Evolutionary conservation across 2,329 filamentous ascomycete genomes (phyloP).

Genomic region (Rugonectria rugulosa): DNA sequence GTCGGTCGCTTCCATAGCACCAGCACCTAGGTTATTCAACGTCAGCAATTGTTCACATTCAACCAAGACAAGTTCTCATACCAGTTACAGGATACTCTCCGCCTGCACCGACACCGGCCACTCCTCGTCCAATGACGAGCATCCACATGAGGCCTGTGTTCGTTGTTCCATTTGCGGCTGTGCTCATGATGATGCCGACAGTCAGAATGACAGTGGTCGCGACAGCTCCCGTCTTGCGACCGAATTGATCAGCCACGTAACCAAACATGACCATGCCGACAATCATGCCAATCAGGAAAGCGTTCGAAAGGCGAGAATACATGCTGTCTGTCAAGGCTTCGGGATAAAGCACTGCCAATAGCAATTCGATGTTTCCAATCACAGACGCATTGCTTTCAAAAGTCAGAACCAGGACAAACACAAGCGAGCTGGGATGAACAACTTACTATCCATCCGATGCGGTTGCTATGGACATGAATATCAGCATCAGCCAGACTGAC

Average conservation of each 20-base stretch:
- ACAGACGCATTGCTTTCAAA: constrained; percentile 49
- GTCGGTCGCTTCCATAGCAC: constrained; percentile 60
- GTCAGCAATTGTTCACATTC: neutral
- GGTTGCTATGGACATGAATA: no score
- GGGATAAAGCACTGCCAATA: constrained; percentile 51
- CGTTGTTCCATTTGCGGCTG: constrained; percentile 51
- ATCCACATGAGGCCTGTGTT: constrained; percentile 57
- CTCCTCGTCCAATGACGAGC: constrained; percentile 52
- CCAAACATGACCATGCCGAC: constrained; percentile 64
- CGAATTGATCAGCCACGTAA: constrained; percentile 56
- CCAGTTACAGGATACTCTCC: constrained; percentile 60
- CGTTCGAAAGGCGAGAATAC: constrained; percentile 60
- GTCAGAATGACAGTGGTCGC: constrained; percentile 55
- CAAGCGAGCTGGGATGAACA: no score
- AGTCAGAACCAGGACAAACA: no score
- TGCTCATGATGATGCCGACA: constrained; percentile 55
- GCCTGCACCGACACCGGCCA: constrained; percentile 53
- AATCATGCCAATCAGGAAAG: constrained; percentile 63
- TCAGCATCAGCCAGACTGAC: no score
- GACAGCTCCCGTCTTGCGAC: constrained; percentile 56
- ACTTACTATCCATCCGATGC: no score
- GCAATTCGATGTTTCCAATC: constrained; percentile 53
- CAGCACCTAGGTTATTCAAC: constrained; percentile 39
- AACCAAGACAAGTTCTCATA: neutral
- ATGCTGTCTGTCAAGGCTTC: constrained; percentile 51